Percentiles rank a stretch among this genome's conserved stretches.
Evolutionary conservation across 176 grass and related monocot genomes (phyloP).

Genomic region (Oryza glaberrima): DNA sequence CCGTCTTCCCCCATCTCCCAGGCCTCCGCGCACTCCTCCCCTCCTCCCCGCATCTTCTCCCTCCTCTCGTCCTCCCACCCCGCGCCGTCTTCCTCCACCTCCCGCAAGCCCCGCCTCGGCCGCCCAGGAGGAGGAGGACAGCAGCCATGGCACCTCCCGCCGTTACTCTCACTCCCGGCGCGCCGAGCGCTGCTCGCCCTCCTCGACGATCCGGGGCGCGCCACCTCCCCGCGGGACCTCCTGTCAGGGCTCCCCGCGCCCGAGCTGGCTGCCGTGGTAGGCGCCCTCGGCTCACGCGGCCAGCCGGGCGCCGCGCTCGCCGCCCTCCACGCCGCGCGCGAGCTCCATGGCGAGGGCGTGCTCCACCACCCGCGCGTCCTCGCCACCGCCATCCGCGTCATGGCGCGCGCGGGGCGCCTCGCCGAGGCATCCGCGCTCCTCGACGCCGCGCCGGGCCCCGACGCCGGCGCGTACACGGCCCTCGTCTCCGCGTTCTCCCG

Average conservation of each 20-base stretch:
- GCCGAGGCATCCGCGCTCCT: slow-evolving; percentile 63
- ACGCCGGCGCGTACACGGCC: slow-evolving; percentile 63
- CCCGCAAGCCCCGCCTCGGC: slow-evolving; percentile 46
- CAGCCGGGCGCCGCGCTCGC: slow-evolving; percentile 45
- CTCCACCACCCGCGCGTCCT: slow-evolving; percentile 59
- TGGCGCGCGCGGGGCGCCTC: slow-evolving; percentile 53
- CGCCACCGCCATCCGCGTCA: slow-evolving; percentile 59
- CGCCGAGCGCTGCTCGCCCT: slow-evolving; percentile 60
- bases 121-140: neutral
- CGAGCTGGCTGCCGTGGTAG: slow-evolving; percentile 52
- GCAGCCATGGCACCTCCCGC: slow-evolving; percentile 41
- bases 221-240: slow-evolving; percentile 42
- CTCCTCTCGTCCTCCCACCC: slow-evolving; percentile 53
- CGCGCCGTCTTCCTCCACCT: slow-evolving; percentile 19
- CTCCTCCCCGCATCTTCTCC: slow-evolving; percentile 50
- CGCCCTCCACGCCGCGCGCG: slow-evolving; percentile 62
- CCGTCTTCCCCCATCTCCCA: slow-evolving; percentile 31
- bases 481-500: slow-evolving; percentile 70
- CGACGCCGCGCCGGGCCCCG: slow-evolving; percentile 38
- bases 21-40: neutral
- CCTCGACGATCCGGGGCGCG: slow-evolving; percentile 30
- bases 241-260: slow-evolving; percentile 53
- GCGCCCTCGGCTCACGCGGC: slow-evolving; percentile 57
- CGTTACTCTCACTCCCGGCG: slow-evolving; percentile 49
- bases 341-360: slow-evolving; percentile 44